Percentiles rank a stretch among this genome's conserved stretches.
Evolutionary conservation across 2,329 filamentous ascomycete species (phyloP).

Genomic region (Aspergillus novoparasiticus): DNA sequence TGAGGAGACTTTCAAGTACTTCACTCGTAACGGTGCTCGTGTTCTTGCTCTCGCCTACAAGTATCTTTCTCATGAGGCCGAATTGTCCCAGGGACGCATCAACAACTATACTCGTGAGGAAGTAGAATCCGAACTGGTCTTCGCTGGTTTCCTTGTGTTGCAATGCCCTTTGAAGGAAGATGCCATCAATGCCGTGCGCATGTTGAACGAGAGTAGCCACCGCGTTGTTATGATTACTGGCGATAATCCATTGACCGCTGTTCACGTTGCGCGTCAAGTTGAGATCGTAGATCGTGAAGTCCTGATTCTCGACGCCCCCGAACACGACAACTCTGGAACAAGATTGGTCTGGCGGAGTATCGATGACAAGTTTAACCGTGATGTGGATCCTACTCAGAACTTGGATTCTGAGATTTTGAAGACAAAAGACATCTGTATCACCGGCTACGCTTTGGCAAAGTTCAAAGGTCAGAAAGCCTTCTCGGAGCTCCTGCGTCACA

Average conservation of each 20-base stretch:
- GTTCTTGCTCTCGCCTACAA: constrained; percentile 94
- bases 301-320: constrained; percentile 90
- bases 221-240: constrained; percentile 99
- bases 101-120: constrained; percentile 94
- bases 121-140: constrained; percentile 79
- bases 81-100: constrained; percentile 80
- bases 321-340: constrained; percentile 79
- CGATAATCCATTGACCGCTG: constrained; percentile 94
- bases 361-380: constrained; percentile 83
- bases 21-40: constrained; percentile 91
- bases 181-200: constrained; percentile 87
- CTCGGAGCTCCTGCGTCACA: constrained; percentile 76
- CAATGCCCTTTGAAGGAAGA: constrained; percentile 97
- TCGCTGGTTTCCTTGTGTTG: constrained; percentile 93
- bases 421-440: constrained; percentile 90
- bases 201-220: constrained; percentile 98
- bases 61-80: constrained; percentile 77
- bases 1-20: constrained; percentile 98
- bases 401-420: constrained; percentile 80
- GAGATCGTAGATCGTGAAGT: constrained; percentile 97
- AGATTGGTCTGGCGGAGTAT: constrained; percentile 92
- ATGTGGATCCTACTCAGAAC: constrained; percentile 79
- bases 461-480: constrained; percentile 81
- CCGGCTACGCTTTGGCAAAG: constrained; percentile 87
- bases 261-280: constrained; percentile 91